Percentiles rank a stretch among this genome's conserved stretches.
Evolutionary conservation across 164 flowering plant species (phyloP).

Genomic region (Vitis riparia): DNA sequence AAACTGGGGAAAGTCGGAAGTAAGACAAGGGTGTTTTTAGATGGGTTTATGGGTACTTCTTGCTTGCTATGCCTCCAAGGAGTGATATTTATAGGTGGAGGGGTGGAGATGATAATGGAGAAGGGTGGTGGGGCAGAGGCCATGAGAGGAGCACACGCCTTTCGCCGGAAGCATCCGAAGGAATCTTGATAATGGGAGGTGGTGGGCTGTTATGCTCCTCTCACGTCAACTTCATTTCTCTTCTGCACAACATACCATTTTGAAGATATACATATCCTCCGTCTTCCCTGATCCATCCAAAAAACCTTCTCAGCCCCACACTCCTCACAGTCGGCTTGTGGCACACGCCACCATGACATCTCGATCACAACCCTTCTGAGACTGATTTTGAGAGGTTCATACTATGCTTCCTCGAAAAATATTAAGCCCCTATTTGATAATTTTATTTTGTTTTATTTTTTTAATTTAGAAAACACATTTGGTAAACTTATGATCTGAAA

Average conservation of each 20-base stretch:
- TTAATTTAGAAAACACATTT: too few species aligned
- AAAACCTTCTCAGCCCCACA: too few species aligned
- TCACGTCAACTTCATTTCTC: conserved; percentile 39
- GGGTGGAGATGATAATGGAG: background rate
- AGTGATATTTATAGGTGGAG: conserved; percentile 28
- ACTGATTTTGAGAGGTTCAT: too few species aligned
- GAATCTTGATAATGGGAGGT: conserved; percentile 40
- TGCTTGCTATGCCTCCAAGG: background rate
- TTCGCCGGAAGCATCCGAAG: conserved; percentile 15
- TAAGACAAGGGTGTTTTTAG: background rate
- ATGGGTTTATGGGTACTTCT: background rate
- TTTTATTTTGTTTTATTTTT: too few species aligned
- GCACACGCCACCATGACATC: too few species aligned
- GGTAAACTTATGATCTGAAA: too few species aligned
- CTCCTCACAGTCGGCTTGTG: too few species aligned
- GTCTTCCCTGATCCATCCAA: background rate
- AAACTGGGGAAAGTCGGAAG: background rate
- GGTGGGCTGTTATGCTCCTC: conserved; percentile 36
- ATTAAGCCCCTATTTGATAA: too few species aligned
- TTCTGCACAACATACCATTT: background rate
- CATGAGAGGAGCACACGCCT: conserved; percentile 42
- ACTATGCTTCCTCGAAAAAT: too few species aligned
- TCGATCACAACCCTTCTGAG: too few species aligned
- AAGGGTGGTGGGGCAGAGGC: too few species aligned
- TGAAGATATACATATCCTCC: background rate